Evolutionary conservation across 2,329 filamentous ascomycete genomes (phyloP).

Genomic region (Alternaria sp.): DNA sequence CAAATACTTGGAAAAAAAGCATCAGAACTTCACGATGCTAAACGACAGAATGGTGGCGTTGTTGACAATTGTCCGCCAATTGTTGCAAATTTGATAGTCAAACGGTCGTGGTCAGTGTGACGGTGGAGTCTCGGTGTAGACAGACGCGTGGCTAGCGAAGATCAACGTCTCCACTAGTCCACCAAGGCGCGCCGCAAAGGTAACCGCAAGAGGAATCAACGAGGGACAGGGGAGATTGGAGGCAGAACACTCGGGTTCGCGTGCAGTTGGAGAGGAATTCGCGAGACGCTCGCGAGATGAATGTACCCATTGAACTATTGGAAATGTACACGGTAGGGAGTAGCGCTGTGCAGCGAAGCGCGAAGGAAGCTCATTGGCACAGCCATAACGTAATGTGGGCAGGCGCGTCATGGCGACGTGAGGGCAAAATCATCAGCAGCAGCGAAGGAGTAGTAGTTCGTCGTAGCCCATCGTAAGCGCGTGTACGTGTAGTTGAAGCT

Average conservation of each 20-base stretch:
- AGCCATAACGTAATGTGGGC: slow-evolving; percentile 13
- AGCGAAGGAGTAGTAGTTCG: neutral
- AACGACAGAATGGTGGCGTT: neutral
- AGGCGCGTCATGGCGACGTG: slow-evolving; percentile 12
- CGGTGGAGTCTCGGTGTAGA: slow-evolving; percentile 14
- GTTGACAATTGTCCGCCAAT: neutral
- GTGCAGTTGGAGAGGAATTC: neutral
- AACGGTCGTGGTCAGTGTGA: slow-evolving; percentile 12
- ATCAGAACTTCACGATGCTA: slow-evolving; percentile 2
- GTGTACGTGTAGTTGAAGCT: neutral
- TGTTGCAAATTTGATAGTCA: slow-evolving; percentile 11
- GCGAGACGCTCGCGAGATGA: neutral
- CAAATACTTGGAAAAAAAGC: neutral
- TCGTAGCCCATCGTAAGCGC: neutral
- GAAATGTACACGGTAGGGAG: neutral
- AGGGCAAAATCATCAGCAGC: neutral
- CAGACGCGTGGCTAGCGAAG: slow-evolving; percentile 24
- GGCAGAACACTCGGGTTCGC: slow-evolving; percentile 6
- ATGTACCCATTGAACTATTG: slow-evolving; percentile 5
- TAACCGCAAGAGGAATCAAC: slow-evolving; percentile 10
- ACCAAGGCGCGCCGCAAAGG: slow-evolving; percentile 15
- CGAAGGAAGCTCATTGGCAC: neutral
- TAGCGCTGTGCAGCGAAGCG: neutral
- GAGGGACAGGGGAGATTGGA: slow-evolving; percentile 16
- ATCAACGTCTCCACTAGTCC: slow-evolving; percentile 17